A percentile compares a stretch with the other conserved stretches of the same genome.
Evolutionary conservation across 345 rosid genomes (phyloP).

Genomic region (Geranium brycei): DNA sequence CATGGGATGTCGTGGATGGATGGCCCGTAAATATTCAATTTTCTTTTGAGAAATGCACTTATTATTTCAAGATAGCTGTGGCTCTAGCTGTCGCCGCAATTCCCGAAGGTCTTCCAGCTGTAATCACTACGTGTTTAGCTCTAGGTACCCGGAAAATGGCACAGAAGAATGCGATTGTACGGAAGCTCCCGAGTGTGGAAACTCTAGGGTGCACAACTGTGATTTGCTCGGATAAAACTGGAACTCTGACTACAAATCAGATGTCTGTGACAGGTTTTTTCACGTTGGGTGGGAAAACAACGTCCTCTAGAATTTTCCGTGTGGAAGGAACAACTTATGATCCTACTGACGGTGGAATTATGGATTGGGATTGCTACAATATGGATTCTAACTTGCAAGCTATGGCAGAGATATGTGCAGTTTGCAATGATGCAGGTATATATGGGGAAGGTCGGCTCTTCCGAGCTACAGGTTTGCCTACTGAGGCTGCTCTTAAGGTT

Average conservation of each 20-base stretch:
- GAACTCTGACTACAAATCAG: conserved; percentile 87
- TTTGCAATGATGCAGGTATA: conserved; percentile 85
- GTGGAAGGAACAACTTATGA: conserved; percentile 94
- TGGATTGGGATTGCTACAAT: conserved; percentile 66
- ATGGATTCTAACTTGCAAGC: conserved; percentile 86
- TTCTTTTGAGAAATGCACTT: conserved; percentile 81
- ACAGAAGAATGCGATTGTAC: conserved; percentile 74
- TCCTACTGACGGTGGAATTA: conserved; percentile 84
- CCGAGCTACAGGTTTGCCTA: conserved; percentile 84
- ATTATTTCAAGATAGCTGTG: conserved; percentile 86
- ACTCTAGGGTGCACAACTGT: conserved; percentile 93
- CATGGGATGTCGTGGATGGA: conserved; percentile 63
- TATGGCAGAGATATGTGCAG: conserved; percentile 68
- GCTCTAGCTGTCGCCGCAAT: conserved; percentile 31
- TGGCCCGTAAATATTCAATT: conserved; percentile 58
- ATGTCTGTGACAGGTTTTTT: conserved; percentile 79
- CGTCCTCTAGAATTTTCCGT: conserved; percentile 36
- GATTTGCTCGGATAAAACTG: conserved; percentile 91
- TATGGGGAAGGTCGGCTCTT: conserved; percentile 57
- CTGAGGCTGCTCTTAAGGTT: conserved; percentile 92
- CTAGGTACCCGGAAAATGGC: conserved; percentile 93
- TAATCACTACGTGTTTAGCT: conserved; percentile 78
- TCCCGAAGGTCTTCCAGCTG: conserved; percentile 90
- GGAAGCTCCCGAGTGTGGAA: conserved; percentile 90
- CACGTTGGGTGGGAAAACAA: conserved; percentile 59